A percentile compares a stretch with the other conserved stretches of the same genome.
phyloP scores from a whole-genome alignment of 768 basidiomycete species.

The Boletellus ananiceps region DNA sequence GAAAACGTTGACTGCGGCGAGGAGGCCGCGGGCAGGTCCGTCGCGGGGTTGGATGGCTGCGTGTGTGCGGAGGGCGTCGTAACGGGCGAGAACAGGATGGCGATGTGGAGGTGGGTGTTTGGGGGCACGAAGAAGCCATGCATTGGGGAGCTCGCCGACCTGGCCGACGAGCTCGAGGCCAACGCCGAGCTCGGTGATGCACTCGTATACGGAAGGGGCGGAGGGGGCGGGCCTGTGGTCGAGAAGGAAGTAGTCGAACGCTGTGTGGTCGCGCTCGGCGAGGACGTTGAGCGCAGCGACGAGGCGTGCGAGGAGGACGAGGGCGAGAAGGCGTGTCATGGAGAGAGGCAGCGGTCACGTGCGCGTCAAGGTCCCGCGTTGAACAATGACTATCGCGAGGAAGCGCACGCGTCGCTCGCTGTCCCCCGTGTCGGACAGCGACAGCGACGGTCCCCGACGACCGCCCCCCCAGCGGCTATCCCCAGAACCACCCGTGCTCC shows the following conservation, averaged over 20 bases:
- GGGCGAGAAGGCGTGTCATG: conserved; percentile 12
- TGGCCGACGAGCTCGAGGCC: conserved; percentile 88
- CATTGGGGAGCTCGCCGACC: conserved; percentile 73
- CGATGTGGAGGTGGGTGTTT: conserved; percentile 25
- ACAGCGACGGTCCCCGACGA: conserved; percentile 7
- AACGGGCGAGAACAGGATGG: conserved; percentile 42
- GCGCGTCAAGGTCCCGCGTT: background rate
- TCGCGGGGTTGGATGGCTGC: conserved; percentile 35
- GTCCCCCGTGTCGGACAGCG: conserved; percentile 16
- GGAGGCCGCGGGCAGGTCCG: conserved; percentile 39
- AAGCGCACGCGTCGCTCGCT: conserved; percentile 25
- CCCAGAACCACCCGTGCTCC: conserved; percentile 6
- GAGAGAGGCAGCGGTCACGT: conserved; percentile 3
- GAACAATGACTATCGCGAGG: conserved; percentile 20
- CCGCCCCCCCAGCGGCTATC: conserved; percentile 8
- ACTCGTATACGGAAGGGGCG: conserved; percentile 54
- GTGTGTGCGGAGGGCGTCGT: conserved; percentile 40
- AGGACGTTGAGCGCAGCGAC: conserved; percentile 8
- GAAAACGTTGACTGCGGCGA: conserved; percentile 56
- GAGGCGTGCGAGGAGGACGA: conserved; percentile 7
- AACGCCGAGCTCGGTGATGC: conserved; percentile 57
- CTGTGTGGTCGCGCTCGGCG: conserved; percentile 47
- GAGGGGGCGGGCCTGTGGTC: conserved; percentile 53
- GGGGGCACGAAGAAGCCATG: conserved; percentile 76
- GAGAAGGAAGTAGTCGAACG: conserved; percentile 80